Conservation (phyloP, 306 rosid genomes). For the Vigna angularis region DNA sequence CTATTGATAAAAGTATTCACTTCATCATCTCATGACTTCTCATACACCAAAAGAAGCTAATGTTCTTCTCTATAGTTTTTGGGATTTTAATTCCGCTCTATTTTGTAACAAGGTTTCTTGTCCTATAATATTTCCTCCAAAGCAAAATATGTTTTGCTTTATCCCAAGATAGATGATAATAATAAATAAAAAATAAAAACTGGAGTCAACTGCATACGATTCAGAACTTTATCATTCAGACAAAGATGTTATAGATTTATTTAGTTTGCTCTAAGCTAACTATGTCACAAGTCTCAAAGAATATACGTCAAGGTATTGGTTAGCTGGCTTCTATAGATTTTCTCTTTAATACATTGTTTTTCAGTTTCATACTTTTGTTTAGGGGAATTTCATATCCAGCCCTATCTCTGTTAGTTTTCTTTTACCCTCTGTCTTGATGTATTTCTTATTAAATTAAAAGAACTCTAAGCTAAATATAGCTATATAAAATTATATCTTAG, state of each 20-base stretch:
- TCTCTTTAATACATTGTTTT: not conserved
- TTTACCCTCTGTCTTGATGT: not conserved
- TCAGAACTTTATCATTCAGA: constrained; percentile 59
- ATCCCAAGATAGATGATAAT: constrained; percentile 9
- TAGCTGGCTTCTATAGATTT: not conserved
- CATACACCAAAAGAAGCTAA: constrained; percentile 9
- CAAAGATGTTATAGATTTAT: constrained; percentile 12
- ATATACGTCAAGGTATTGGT: constrained; percentile 5
- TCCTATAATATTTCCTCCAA: not conserved
- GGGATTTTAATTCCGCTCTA: not conserved
- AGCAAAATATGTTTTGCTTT: constrained; percentile 1
- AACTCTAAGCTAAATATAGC: not conserved
- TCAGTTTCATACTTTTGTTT: not conserved
- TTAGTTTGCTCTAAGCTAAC: constrained; percentile 16
- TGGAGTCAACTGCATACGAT: constrained; percentile 16
- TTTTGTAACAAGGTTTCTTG: constrained; percentile 7
- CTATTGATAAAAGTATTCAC: not conserved
- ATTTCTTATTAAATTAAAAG: not conserved
- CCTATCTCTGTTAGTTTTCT: not conserved
- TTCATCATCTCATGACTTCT: not conserved
- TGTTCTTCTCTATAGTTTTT: not conserved
- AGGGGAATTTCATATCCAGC: constrained; percentile 15
- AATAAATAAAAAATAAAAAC: not conserved
- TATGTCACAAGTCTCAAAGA: not conserved
- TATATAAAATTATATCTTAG: not conserved